Evolutionary conservation across 2,329 filamentous ascomycete species (phyloP), one percentile per base, ranked within the genome.

Genomic region (Emmonsiellopsis sp.): DNA sequence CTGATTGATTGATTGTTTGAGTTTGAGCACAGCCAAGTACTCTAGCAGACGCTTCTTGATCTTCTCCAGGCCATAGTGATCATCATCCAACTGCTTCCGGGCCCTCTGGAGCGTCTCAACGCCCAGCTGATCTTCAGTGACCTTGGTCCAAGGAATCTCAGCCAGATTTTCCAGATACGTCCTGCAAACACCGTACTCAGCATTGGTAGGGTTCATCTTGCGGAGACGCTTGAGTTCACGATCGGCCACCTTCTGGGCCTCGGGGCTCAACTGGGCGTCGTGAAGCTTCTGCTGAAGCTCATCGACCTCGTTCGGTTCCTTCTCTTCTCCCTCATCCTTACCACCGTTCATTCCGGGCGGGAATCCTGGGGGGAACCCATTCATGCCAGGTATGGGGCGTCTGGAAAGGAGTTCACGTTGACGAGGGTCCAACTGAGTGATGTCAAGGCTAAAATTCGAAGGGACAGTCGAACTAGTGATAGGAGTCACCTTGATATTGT

Each of bases 11-110:
- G 87, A 84, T 66, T 96, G 91, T 77, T 97, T 98, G 53, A 98
- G 78, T 61, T 93, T 87, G 51, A 98, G 77, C n/a, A 98, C 93
- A 2, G 93, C 94, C 43, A 98, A 78, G 65, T 98, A 98, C 68
- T 97, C 94, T 5, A 98, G 79, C 21, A 98, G 72, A 43, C 93
- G 81, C 78, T 95, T 96, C 81, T 98, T 98, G 65, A 98, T 92
- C 71, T 92, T 94, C 57, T 97, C 90, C 11, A 98, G 76, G 0
- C 93, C 93, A 62, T 97, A 97, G 69, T 98, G 93, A 65, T 98
- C 93, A 58, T 94, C 85, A 63, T 98, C 90, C 5, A 98, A 80
- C 69, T 97, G 93, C 71, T 90, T 88, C 52, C 89, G 83, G 6
- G 93, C 93, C 61, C 80, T 81, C 55, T 80, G 77, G 53, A 97